A percentile compares a stretch with the other conserved stretches of the same genome.
phyloP scores from a whole-genome alignment of 306 rosid species.

The Myrica gale region DNA sequence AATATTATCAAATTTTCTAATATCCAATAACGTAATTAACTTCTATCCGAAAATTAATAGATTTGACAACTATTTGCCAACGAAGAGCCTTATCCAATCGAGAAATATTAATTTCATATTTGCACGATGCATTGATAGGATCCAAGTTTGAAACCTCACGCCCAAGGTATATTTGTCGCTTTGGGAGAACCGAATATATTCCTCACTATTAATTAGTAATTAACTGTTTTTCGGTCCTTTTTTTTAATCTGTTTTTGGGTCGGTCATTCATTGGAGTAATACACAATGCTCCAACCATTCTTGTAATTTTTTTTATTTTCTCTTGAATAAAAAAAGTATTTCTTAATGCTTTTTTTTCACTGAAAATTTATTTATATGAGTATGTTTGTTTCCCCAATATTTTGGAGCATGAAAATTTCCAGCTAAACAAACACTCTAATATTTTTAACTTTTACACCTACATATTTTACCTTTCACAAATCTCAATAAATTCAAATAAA shows the following conservation, averaged over 20 bases:
- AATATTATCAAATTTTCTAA: too few relatives aligned
- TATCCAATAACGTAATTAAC: too few relatives aligned
- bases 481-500: too few relatives aligned
- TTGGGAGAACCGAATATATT: constrained; percentile 83
- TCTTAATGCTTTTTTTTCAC: too few relatives aligned
- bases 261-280: not conserved
- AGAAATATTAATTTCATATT: constrained; percentile 3
- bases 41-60: too few relatives aligned
- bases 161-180: constrained; percentile 87
- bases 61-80: not conserved
- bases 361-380: too few relatives aligned
- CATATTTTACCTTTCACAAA: too few relatives aligned
- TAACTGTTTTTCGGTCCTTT: not conserved
- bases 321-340: too few relatives aligned
- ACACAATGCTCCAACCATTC: constrained; percentile 2
- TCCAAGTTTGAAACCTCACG: constrained; percentile 33
- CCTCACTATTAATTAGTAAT: constrained; percentile 5
- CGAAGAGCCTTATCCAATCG: not conserved
- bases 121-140: constrained; percentile 37
- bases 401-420: too few relatives aligned
- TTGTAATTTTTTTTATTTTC: not conserved
- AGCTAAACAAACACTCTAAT: too few relatives aligned
- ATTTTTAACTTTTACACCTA: too few relatives aligned
- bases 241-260: not conserved
- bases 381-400: too few relatives aligned